Evolutionary conservation across 768 basidiomycete species (phyloP), one percentile per base, ranked within the genome.

Genomic region (Mycena haematopus): DNA sequence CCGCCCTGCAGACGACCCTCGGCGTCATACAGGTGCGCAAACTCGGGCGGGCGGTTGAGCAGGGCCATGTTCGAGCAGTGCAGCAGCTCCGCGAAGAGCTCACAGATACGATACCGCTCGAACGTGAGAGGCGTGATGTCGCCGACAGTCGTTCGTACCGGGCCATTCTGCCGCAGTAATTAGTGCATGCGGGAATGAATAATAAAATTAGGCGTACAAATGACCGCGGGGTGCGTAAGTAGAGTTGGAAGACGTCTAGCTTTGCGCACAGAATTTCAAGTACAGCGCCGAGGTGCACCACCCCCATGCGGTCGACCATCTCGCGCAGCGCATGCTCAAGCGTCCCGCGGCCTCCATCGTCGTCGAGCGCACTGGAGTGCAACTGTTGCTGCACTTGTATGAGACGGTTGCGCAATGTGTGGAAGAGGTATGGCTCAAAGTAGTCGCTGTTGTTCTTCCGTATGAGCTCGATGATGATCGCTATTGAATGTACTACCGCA

Each of bases 61-160:
- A 99, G 84, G 6, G 92, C 89, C 96, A 99, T 99, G 71, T 97
- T 99, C 19, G 97, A 99, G 73, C 95, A 97, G 72, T 99, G 97
- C 25, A 99, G 79, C 6, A 99, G 86, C 73, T 99, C 97, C 21
- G 96, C 97, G 69, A 96, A 95, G 14, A 99, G 82, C 75, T 99
- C 97, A 76, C 95, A 93, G 69, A 99, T 95, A 11, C 96, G 88
- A 75, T 94, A 97, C 17, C 97, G 89, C 74, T 99, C 97, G 60
- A 96, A 86, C 1, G 97, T 98, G 27, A 99, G 86, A 0, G 96
- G 95, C 1, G 81, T 80, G 55, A 92, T 83, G 6, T 77, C 73
- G 6, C 91, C 91, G n/a, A 92, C 82, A 0, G 91, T 93, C 0
- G 92, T 93, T 33, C 81, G 78, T 27, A 93, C 78, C 5, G 86